A percentile compares a stretch with the other conserved stretches of the same genome.
Conservation (phyloP, 495 filamentous ascomycete species). For the Talaromyces nanjingensis region DNA sequence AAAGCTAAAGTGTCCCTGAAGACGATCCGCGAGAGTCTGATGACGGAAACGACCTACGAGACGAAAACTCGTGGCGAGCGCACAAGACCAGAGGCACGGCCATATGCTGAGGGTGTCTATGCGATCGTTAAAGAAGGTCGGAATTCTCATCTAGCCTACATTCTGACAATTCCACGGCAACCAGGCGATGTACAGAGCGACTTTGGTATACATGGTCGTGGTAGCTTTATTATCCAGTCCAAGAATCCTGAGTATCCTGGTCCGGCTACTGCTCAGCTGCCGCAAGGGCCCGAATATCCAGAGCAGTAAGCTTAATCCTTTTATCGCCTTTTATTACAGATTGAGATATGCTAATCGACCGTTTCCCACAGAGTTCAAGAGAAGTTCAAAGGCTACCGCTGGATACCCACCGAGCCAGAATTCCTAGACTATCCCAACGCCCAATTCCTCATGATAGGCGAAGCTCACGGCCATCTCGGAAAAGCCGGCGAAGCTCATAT, state of each 20-base stretch:
- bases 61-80: constrained; percentile 72
- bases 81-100: constrained; percentile 62
- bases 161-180: constrained; percentile 69
- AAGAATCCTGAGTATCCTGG: constrained; percentile 71
- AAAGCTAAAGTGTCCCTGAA: constrained; percentile 60
- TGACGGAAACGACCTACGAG: constrained; percentile 59
- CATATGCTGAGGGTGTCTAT: constrained; percentile 82
- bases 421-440: constrained; percentile 73
- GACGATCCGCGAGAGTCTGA: constrained; percentile 65
- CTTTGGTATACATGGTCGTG: constrained; percentile 64
- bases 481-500: constrained; percentile 56
- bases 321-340: neutral
- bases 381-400: constrained; percentile 67
- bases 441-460: constrained; percentile 78
- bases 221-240: constrained; percentile 71
- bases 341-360: neutral
- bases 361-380: constrained; percentile 46
- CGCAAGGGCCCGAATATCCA: constrained; percentile 64
- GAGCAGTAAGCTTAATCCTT: constrained; percentile 48
- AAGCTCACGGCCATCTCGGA: constrained; percentile 50
- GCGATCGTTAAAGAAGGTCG: constrained; percentile 66
- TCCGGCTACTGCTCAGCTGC: constrained; percentile 56
- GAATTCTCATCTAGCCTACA: constrained; percentile 72
- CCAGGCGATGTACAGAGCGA: constrained; percentile 68
- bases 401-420: constrained; percentile 67